phyloP scores from a whole-genome alignment of 768 basidiomycete genomes.

The Leccinum barrowsii region DNA sequence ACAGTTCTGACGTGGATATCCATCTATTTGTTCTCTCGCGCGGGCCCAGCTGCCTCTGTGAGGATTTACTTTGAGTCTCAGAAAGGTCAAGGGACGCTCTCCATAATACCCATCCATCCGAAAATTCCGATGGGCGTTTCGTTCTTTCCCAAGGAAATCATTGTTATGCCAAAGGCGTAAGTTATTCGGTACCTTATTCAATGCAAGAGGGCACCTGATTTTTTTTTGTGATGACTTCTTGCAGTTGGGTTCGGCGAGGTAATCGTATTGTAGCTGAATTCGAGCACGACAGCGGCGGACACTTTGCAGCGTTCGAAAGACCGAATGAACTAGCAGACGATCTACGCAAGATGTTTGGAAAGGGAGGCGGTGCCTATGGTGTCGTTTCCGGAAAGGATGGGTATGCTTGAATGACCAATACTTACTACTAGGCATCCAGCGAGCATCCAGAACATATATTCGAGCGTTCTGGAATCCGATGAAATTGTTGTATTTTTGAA shows the following conservation, averaged over 20 bases:
- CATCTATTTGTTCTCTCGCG: constrained; percentile 55
- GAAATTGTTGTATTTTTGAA: not conserved
- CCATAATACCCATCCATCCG: not conserved
- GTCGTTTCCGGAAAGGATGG: constrained; percentile 45
- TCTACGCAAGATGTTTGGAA: constrained; percentile 55
- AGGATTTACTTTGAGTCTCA: constrained; percentile 55
- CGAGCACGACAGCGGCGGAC: constrained; percentile 50
- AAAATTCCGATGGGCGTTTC: constrained; percentile 48
- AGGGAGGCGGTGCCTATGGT: constrained; percentile 45
- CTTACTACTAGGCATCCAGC: not conserved
- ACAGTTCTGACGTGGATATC: constrained; percentile 60
- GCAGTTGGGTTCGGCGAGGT: constrained; percentile 41
- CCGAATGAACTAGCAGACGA: constrained; percentile 48
- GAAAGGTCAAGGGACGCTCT: not conserved
- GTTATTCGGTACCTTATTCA: constrained; percentile 4
- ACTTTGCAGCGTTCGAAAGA: constrained; percentile 54
- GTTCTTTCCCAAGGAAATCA: constrained; percentile 49
- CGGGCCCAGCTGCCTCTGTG: constrained; percentile 54
- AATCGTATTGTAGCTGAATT: constrained; percentile 45
- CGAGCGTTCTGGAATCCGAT: not conserved
- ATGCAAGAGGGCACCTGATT: not conserved
- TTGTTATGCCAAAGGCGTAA: constrained; percentile 36
- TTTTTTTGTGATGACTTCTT: not conserved
- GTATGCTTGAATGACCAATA: constrained; percentile 25
- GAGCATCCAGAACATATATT: too few relatives aligned